phyloP scores from a whole-genome alignment of 768 basidiomycete species.

The Serendipita indica region DNA sequence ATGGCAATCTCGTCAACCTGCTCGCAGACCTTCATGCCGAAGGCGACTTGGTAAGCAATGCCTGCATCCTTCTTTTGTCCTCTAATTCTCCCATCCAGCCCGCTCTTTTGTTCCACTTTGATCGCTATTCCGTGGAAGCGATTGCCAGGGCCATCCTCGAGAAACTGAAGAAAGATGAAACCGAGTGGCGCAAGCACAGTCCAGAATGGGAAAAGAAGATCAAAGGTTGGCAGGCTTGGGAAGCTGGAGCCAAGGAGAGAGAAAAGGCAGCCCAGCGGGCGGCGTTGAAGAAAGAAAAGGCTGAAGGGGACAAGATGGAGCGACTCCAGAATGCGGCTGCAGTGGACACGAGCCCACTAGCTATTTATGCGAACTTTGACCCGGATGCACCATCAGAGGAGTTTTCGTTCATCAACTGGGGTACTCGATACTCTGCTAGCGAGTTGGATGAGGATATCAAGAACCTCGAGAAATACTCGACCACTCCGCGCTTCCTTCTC shows the following conservation, averaged over 20 bases:
- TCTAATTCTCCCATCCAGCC: slow-evolving; percentile 27
- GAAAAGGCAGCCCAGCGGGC: slow-evolving; percentile 29
- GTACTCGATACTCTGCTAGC: slow-evolving; percentile 29
- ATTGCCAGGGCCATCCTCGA: slow-evolving; percentile 29
- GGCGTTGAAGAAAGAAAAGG: slow-evolving; percentile 23
- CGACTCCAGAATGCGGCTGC: slow-evolving; percentile 16
- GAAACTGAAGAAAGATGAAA: slow-evolving; percentile 31
- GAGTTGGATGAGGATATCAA: slow-evolving; percentile 37
- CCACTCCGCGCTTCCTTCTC: slow-evolving; percentile 31
- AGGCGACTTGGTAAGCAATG: slow-evolving; percentile 37
- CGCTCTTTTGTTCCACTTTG: slow-evolving; percentile 54
- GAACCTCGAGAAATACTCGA: slow-evolving; percentile 24
- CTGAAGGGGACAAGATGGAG: slow-evolving; percentile 24
- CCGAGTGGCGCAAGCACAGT: slow-evolving; percentile 32
- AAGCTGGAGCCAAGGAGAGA: slow-evolving; percentile 32
- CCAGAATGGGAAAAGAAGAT: slow-evolving; percentile 38
- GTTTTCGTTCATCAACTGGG: slow-evolving; percentile 43
- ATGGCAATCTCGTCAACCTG: slow-evolving; percentile 34
- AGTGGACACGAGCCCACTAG: slow-evolving; percentile 12
- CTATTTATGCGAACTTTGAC: slow-evolving; percentile 29
- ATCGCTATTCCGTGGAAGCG: slow-evolving; percentile 42
- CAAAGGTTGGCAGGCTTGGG: slow-evolving; percentile 37
- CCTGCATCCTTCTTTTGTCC: not conserved
- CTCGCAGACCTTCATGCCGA: slow-evolving; percentile 41
- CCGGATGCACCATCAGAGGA: slow-evolving; percentile 40